Evolutionary conservation across 768 basidiomycete genomes (phyloP).

Genomic region (Amanita thiersii): DNA sequence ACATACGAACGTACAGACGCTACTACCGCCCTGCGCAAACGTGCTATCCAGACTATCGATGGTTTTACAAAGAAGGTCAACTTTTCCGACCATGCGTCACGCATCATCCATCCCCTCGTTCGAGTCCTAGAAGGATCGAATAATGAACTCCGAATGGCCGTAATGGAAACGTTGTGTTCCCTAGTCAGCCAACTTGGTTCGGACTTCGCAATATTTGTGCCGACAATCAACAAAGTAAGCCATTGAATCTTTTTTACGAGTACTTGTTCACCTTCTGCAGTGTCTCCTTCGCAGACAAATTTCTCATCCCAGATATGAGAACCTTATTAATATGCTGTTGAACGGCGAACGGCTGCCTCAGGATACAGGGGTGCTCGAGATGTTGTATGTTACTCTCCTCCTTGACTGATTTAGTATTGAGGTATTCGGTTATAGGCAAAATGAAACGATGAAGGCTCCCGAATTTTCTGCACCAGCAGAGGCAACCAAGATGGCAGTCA

Average conservation of each 20-base stretch:
- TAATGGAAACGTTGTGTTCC: conserved; percentile 91
- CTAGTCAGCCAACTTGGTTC: conserved; percentile 90
- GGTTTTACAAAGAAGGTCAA: conserved; percentile 88
- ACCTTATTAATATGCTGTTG: conserved; percentile 78
- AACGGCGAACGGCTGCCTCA: conserved; percentile 90
- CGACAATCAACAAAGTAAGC: conserved; percentile 87
- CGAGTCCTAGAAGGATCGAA: conserved; percentile 69
- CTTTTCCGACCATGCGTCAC: conserved; percentile 95
- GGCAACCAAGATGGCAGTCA: conserved; percentile 83
- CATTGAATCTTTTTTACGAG: background rate
- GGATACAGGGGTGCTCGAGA: conserved; percentile 67
- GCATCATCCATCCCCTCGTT: conserved; percentile 93
- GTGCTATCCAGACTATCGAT: conserved; percentile 87
- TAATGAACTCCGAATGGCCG: conserved; percentile 75
- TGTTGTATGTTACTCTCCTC: conserved; percentile 36
- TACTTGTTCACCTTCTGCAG: conserved; percentile 28
- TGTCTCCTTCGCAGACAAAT: conserved; percentile 71
- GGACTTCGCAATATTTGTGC: conserved; percentile 96
- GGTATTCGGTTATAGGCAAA: conserved; percentile 26
- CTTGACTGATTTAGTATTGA: conserved; percentile 3
- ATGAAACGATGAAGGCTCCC: conserved; percentile 51
- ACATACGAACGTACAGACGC: conserved; percentile 82
- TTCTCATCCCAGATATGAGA: conserved; percentile 78
- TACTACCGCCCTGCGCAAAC: conserved; percentile 67
- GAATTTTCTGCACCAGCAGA: conserved; percentile 83